Evolutionary conservation across 2,329 filamentous ascomycete species (phyloP).

Genomic region (Trichophyton simii): DNA sequence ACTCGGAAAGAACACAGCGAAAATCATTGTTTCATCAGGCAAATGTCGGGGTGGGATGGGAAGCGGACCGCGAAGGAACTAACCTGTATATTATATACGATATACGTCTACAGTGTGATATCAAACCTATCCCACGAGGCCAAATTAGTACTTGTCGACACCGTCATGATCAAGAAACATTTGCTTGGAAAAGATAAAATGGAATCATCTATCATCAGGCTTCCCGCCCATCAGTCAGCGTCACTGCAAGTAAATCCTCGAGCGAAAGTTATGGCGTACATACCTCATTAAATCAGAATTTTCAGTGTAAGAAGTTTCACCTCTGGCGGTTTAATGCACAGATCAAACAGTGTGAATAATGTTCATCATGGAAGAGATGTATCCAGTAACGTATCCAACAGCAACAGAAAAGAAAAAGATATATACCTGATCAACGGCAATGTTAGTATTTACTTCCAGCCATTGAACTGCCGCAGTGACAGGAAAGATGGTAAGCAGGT

Average conservation of each 20-base stretch:
- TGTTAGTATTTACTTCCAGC: conserved; percentile 12
- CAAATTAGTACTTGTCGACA: not conserved
- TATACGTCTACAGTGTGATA: not conserved
- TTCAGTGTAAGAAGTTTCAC: conserved; percentile 48
- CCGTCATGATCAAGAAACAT: not conserved
- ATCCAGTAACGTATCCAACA: conserved; percentile 12
- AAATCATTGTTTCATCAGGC: conserved; percentile 47
- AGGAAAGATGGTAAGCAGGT: not conserved
- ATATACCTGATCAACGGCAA: conserved; percentile 2
- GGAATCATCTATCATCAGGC: conserved; percentile 32
- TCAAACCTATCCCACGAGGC: not conserved
- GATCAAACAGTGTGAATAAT: conserved; percentile 62
- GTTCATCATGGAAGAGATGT: conserved; percentile 48
- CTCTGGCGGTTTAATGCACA: conserved; percentile 35
- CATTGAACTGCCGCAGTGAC: conserved; percentile 11
- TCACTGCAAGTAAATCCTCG: conserved; percentile 14
- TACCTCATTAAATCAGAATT: conserved; percentile 63
- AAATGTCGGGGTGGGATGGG: conserved; percentile 7
- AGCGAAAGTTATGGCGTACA: conserved; percentile 14
- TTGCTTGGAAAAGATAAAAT: conserved; percentile 1
- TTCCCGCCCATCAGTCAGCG: conserved; percentile 25
- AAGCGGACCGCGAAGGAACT: conserved; percentile 6
- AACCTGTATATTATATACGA: not conserved
- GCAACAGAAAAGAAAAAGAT: conserved; percentile 13
- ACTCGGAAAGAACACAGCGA: conserved; percentile 56